A percentile compares a stretch with the other conserved stretches of the same genome.
Evolutionary conservation across 192 early-diverging fungal species (phyloP).

Genomic region (Backusella psychrophila): DNA sequence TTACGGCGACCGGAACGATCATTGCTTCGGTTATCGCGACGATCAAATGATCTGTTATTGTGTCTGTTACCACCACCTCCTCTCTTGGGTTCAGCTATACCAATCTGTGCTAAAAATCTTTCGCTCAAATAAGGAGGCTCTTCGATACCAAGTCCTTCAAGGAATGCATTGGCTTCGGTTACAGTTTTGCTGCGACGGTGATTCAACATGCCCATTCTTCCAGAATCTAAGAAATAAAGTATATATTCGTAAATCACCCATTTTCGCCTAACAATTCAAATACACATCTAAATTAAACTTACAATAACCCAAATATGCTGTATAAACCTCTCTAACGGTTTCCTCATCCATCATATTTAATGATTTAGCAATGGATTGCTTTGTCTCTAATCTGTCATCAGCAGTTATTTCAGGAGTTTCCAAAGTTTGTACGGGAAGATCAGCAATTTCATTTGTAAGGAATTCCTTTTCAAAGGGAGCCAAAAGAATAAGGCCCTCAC

Average conservation of each 20-base stretch:
- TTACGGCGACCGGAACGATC: background rate
- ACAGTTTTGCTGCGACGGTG: constrained; percentile 38
- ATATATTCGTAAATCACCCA: background rate
- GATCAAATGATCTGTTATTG: background rate
- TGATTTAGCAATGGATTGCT: constrained; percentile 32
- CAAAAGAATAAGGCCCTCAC: constrained; percentile 82
- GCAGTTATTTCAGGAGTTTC: constrained; percentile 35
- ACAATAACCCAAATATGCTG: constrained; percentile 63
- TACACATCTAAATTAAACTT: constrained; percentile 26
- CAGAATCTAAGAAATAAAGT: constrained; percentile 31
- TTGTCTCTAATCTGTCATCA: constrained; percentile 20
- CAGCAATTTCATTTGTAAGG: constrained; percentile 49
- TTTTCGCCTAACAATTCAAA: background rate
- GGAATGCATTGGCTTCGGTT: constrained; percentile 38
- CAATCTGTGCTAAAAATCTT: constrained; percentile 44
- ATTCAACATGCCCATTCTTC: constrained; percentile 38
- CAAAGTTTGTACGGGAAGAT: constrained; percentile 57
- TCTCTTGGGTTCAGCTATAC: constrained; percentile 16
- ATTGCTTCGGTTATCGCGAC: background rate
- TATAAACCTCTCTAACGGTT: constrained; percentile 54
- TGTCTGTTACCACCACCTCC: background rate
- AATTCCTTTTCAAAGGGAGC: constrained; percentile 79
- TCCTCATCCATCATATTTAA: constrained; percentile 43
- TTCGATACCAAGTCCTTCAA: constrained; percentile 42
- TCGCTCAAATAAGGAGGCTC: constrained; percentile 43